These are phyloP conservation scores for Dioszegia hungarica DNA, from an alignment of 768 basidiomycete genomes.

Conservation along the genomic window DNA sequence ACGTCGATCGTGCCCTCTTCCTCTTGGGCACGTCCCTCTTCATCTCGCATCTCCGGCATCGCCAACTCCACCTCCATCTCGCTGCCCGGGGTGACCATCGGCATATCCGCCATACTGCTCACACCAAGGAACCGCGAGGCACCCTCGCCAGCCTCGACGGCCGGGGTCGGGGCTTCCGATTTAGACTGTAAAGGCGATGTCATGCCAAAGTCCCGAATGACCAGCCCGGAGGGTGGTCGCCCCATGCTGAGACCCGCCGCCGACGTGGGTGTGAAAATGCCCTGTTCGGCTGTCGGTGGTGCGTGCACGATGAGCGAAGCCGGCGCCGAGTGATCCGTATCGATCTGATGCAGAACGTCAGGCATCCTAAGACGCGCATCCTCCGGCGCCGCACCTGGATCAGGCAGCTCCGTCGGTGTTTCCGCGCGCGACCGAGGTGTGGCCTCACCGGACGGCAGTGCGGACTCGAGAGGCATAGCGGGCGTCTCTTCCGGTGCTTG, in stretches of 20 bases:
- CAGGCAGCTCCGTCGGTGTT: conserved; percentile 21
- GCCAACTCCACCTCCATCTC: conserved; percentile 9
- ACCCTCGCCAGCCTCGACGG: not conserved
- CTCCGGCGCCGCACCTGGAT: conserved; percentile 11
- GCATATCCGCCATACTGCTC: not conserved
- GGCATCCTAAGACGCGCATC: conserved; percentile 8
- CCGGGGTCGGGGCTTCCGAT: not conserved
- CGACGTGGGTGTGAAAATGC: not conserved
- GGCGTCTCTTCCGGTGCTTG: conserved; percentile 11
- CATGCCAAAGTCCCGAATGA: conserved; percentile 1
- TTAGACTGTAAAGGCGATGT: too few species aligned
- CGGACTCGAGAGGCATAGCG: conserved; percentile 11
- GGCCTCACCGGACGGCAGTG: conserved; percentile 1
- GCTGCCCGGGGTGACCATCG: not conserved
- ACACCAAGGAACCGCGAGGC: not conserved
- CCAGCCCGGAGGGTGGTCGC: not conserved
- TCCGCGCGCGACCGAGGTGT: conserved; percentile 10
- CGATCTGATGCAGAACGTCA: not conserved
- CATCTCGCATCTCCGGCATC: too few species aligned
- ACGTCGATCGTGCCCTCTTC: not conserved
- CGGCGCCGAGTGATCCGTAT: not conserved
- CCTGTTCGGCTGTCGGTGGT: not conserved
- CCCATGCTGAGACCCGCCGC: not conserved
- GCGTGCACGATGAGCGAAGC: not conserved
- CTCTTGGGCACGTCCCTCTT: not conserved